Evolutionary conservation across 192 early-diverging fungal species (phyloP).

Genomic region (Gryganskiella cystojenkinii): DNA sequence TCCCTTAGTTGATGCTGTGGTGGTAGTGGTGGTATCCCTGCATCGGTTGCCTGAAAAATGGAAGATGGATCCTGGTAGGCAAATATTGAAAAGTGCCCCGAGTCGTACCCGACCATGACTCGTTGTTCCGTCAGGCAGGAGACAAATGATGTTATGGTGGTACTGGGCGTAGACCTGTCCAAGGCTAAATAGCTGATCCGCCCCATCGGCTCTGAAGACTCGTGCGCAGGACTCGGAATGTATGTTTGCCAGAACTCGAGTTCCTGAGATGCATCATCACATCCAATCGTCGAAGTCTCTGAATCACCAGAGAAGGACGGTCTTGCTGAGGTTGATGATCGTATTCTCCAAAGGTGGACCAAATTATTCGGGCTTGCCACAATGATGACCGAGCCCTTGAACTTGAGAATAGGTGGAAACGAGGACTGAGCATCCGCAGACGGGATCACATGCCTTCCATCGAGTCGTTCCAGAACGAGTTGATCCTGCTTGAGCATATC

Average conservation of each 20-base stretch:
- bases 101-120: slow-evolving; percentile 35
- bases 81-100: slow-evolving; percentile 46
- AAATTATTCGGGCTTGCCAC: slow-evolving; percentile 16
- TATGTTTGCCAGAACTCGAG: no score
- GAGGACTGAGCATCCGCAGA: no score
- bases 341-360: slow-evolving; percentile 39
- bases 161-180: slow-evolving; percentile 8
- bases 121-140: slow-evolving; percentile 6
- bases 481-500: slow-evolving; percentile 17
- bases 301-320: no score
- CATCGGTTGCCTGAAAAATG: neutral
- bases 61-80: slow-evolving; percentile 6
- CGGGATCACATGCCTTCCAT: neutral
- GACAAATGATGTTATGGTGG: no score
- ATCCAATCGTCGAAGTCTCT: no score
- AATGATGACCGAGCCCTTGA: slow-evolving; percentile 27
- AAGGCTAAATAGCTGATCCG: slow-evolving; percentile 17
- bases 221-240: no score
- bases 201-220: neutral
- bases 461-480: neutral
- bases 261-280: no score
- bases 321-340: neutral
- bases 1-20: neutral
- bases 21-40: neutral
- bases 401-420: slow-evolving; percentile 20